Evolutionary conservation across 306 rosid species (phyloP).

Genomic region (Quillaja saponaria): DNA sequence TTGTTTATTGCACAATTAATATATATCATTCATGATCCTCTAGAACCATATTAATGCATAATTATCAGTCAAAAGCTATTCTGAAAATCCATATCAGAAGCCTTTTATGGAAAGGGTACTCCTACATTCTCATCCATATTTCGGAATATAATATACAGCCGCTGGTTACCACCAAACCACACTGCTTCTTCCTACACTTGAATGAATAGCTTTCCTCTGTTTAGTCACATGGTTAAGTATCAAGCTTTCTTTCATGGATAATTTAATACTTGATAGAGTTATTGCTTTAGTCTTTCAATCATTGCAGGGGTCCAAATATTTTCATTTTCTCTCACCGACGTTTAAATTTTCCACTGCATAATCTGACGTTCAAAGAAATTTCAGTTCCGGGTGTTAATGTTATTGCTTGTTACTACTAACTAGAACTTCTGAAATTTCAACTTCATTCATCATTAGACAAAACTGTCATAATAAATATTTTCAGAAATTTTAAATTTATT

Average conservation of each 20-base stretch:
- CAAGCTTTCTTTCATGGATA: too few species aligned
- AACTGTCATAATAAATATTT: slow-evolving; percentile 29
- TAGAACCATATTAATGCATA: background rate
- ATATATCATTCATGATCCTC: background rate
- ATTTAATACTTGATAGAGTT: too few species aligned
- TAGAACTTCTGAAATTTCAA: background rate
- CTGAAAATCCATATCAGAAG: slow-evolving; percentile 7
- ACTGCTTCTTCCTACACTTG: too few species aligned
- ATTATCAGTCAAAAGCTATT: background rate
- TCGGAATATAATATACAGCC: background rate
- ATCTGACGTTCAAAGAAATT: background rate
- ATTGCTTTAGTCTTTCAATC: too few species aligned
- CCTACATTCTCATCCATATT: slow-evolving; percentile 7
- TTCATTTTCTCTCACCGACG: too few species aligned
- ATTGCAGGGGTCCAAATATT: too few species aligned
- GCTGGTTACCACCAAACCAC: too few species aligned
- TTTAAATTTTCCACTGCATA: too few species aligned
- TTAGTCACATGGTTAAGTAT: too few species aligned
- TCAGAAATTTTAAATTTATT: background rate
- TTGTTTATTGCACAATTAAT: background rate
- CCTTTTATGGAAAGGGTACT: background rate
- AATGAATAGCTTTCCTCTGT: too few species aligned
- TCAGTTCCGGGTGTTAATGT: background rate
- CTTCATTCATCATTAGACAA: too few species aligned
- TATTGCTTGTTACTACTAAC: background rate